These are phyloP conservation scores for Ascochyta clinopodiicola DNA, from an alignment of 2,329 filamentous ascomycete species.

Conservation along the genomic window DNA sequence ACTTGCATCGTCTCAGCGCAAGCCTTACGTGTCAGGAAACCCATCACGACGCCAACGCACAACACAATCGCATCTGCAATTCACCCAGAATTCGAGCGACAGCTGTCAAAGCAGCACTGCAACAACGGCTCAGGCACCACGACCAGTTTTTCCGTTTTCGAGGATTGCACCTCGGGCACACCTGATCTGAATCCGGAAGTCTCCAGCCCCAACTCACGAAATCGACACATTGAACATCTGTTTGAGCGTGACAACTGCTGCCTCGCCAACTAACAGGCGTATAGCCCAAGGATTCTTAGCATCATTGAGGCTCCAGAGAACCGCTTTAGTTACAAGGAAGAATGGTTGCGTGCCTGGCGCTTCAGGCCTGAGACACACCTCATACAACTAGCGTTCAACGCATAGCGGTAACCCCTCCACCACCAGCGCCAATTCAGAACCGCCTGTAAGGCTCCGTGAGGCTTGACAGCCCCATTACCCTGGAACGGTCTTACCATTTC, in stretches of 20 bases:
- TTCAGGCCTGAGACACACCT: slow-evolving; percentile 50
- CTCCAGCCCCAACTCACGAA: slow-evolving; percentile 3
- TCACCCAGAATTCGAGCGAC: slow-evolving; percentile 14
- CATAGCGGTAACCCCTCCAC: slow-evolving; percentile 36
- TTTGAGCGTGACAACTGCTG: slow-evolving; percentile 21
- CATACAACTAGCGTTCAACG: slow-evolving; percentile 42
- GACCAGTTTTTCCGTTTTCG: neutral
- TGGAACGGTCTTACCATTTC: slow-evolving; percentile 19
- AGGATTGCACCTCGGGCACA: neutral
- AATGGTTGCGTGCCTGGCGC: slow-evolving; percentile 48
- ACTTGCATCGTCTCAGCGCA: slow-evolving; percentile 45
- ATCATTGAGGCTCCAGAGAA: slow-evolving; percentile 28
- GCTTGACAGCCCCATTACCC: slow-evolving; percentile 14
- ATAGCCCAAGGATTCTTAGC: slow-evolving; percentile 26
- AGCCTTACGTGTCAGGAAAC: slow-evolving; percentile 38
- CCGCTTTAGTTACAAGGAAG: slow-evolving; percentile 30
- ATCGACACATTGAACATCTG: neutral
- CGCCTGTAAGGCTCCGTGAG: slow-evolving; percentile 25
- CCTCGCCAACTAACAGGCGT: slow-evolving; percentile 31
- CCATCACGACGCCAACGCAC: slow-evolving; percentile 19
- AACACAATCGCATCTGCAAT: slow-evolving; percentile 9
- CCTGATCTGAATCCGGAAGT: neutral
- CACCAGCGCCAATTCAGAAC: slow-evolving; percentile 26
- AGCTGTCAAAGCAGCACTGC: slow-evolving; percentile 17
- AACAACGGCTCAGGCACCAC: slow-evolving; percentile 22